Conservation (phyloP, 176 grass and related monocot genomes). For the Pontederia crassipes region DNA sequence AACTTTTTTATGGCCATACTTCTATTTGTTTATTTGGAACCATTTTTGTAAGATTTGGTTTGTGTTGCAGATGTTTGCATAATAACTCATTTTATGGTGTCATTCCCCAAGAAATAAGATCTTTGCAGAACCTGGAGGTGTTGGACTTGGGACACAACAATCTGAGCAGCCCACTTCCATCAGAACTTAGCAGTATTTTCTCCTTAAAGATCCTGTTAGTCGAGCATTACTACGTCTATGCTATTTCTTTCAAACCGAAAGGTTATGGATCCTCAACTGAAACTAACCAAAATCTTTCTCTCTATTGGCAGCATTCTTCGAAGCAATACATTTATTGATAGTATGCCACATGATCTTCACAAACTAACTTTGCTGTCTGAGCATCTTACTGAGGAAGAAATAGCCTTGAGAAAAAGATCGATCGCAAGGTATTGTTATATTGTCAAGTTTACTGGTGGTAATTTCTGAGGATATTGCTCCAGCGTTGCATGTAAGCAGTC, state of each 20-base stretch:
- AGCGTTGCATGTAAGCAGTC: too few relatives aligned
- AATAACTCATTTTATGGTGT: constrained; percentile 16
- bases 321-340: not conserved
- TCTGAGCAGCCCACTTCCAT: constrained; percentile 4
- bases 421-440: not conserved
- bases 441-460: not conserved
- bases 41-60: not conserved
- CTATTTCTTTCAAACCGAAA: not conserved
- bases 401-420: not conserved
- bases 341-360: not conserved
- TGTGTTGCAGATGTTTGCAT: constrained; percentile 1
- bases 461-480: too few relatives aligned
- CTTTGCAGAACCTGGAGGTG: constrained; percentile 9
- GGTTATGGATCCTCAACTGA: not conserved
- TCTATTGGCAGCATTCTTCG: constrained; percentile 1
- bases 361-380: not conserved
- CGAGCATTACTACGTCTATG: not conserved
- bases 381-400: not conserved
- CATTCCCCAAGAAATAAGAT: not conserved
- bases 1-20: too few relatives aligned
- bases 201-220: constrained; percentile 12
- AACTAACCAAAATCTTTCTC: not conserved
- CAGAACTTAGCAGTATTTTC: not conserved
- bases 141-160: constrained; percentile 16
- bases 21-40: not conserved